A percentile compares a stretch with the other conserved stretches of the same genome.
phyloP scores from a whole-genome alignment of 148 eudicot species.

The Vaccinium darrowii region DNA sequence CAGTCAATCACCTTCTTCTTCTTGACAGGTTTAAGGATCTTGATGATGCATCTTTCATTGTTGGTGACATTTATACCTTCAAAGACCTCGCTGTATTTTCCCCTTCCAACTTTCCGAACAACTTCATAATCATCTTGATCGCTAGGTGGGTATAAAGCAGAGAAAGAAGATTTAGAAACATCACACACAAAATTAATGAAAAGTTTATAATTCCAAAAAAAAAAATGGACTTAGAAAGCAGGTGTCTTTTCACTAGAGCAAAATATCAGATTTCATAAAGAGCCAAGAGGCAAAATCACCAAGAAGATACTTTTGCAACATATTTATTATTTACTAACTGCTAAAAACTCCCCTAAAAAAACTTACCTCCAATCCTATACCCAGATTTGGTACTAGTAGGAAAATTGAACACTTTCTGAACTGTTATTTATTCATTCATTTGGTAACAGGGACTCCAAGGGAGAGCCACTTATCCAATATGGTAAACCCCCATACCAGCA shows the following conservation, averaged over 20 bases:
- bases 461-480: background rate
- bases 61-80: conserved; percentile 37
- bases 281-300: background rate
- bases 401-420: background rate
- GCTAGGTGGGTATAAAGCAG: conserved; percentile 15
- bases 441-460: background rate
- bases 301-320: background rate
- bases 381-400: background rate
- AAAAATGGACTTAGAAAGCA: background rate
- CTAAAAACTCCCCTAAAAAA: background rate
- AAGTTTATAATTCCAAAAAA: no score
- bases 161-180: background rate
- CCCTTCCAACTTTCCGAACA: conserved; percentile 46
- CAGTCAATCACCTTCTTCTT: conserved; percentile 38
- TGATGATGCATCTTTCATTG: conserved; percentile 40
- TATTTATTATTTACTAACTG: background rate
- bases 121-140: conserved; percentile 48
- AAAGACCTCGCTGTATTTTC: conserved; percentile 48
- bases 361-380: background rate
- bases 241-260: background rate
- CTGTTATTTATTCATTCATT: background rate
- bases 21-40: conserved; percentile 48
- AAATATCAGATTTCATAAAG: background rate
- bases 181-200: background rate
- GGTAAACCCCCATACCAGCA: background rate